Base-by-base conservation (phyloP, 1,284 basidiomycete species). In the Rhodotorula sp. region DNA sequence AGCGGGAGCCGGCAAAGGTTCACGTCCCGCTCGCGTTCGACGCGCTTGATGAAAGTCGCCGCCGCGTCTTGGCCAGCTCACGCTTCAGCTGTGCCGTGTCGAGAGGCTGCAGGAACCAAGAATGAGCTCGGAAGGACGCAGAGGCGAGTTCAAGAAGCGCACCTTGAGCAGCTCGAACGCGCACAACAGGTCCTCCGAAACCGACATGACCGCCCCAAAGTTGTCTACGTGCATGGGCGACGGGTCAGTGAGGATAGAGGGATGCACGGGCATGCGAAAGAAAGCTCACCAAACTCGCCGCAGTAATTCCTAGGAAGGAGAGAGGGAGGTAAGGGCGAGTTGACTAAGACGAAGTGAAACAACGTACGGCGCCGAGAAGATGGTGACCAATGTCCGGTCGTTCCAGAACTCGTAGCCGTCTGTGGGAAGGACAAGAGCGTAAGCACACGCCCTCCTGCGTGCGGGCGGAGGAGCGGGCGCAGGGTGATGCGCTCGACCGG, bases 361-460 rank as follows among this genome's bases (percentile, higher is more conserved):
- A 15, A 21, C 57, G n/a, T 6, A 59, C 57, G 94, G 94, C 66
- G 97, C 97, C 77, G 93, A 96, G 83, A 99, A 99, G 61, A 99
- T 94, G 0, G 97, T 99, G 59, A 99, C 97, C 76, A 99, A 84
- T 65, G 96, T 98, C 74, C 97, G 87, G 79, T 99, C 97, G 80
- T 99, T 98, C 93, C 97, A 99, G 81, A 99, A 99, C 84, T 99
- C 97, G 81, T 99, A 99, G 4, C 96, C 97, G 58, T 77, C 76
- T 77, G 64, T 2, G 29, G 39, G n/a, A n/a, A 8, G 34, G 12
- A 34, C 4, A 25, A 6, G 6, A 2, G 22, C 21, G 22, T 51
- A 46, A 36, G 32, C 25, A 56, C 13, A n/a, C n/a, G n/a, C 27
- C 12, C 10, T 27, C n/a, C 7, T 21, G n/a, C 27, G 37, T 46